phyloP scores from a whole-genome alignment of 2,329 filamentous ascomycete genomes.

The Epichloe sibirici region DNA sequence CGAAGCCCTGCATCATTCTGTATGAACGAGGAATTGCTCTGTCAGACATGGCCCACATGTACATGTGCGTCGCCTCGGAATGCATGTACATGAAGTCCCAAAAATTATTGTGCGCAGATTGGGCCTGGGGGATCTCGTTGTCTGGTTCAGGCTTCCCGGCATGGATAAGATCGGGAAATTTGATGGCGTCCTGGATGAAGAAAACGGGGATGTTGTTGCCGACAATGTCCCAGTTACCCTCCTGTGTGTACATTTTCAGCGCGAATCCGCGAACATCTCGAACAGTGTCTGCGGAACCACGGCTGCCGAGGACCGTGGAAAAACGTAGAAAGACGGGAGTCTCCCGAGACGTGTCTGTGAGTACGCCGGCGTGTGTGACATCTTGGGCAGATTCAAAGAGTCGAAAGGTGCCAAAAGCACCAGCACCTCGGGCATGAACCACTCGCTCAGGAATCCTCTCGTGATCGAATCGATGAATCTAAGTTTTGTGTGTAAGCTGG shows the following conservation, averaged over 20 bases:
- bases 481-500: background rate
- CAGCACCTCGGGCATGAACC: slow-evolving; percentile 59
- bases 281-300: slow-evolving; percentile 68
- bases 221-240: slow-evolving; percentile 8
- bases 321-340: slow-evolving; percentile 41
- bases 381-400: slow-evolving; percentile 55
- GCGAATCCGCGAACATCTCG: slow-evolving; percentile 76
- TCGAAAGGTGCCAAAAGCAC: slow-evolving; percentile 58
- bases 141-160: slow-evolving; percentile 46
- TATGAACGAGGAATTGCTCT: slow-evolving; percentile 60
- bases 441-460: slow-evolving; percentile 42
- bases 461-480: slow-evolving; percentile 66
- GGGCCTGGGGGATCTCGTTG: slow-evolving; percentile 54
- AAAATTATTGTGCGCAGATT: slow-evolving; percentile 62
- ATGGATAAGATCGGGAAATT: slow-evolving; percentile 57
- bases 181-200: slow-evolving; percentile 54
- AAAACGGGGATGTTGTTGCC: slow-evolving; percentile 8
- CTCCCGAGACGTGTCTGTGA: slow-evolving; percentile 42
- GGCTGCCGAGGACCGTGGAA: slow-evolving; percentile 64
- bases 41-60: slow-evolving; percentile 69
- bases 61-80: slow-evolving; percentile 65
- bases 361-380: slow-evolving; percentile 52
- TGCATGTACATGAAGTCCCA: slow-evolving; percentile 59
- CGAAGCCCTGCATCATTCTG: slow-evolving; percentile 80
- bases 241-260: slow-evolving; percentile 53